Conservation (phyloP, 1,284 basidiomycete species). For the Afroboletus lepidellus region DNA sequence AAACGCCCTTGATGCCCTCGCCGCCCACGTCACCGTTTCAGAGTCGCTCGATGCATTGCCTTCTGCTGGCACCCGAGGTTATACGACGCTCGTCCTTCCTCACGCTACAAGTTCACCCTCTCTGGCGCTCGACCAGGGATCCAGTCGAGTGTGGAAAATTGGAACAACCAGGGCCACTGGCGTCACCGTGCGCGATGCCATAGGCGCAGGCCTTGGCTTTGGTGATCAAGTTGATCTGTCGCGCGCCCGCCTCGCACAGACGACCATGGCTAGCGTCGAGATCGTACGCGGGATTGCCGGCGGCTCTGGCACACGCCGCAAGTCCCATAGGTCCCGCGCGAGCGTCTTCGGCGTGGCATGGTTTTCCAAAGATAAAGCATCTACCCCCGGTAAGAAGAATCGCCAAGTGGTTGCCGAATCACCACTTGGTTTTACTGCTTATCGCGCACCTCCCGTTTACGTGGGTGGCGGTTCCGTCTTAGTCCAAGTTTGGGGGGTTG, state of each 20-base stretch:
- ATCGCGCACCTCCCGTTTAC: constrained; percentile 72
- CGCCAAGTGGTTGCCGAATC: constrained; percentile 21
- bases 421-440: constrained; percentile 58
- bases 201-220: constrained; percentile 31
- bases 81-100: constrained; percentile 71
- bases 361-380: constrained; percentile 31
- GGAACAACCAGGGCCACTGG: constrained; percentile 11
- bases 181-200: constrained; percentile 22
- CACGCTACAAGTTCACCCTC: constrained; percentile 43
- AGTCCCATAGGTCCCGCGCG: constrained; percentile 21
- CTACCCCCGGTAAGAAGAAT: constrained; percentile 10
- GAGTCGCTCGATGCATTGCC: constrained; percentile 38
- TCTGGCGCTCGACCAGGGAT: constrained; percentile 10
- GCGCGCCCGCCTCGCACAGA: constrained; percentile 72
- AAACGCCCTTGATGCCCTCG: constrained; percentile 34
- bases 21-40: constrained; percentile 32
- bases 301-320: constrained; percentile 15
- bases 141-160: constrained; percentile 30
- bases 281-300: constrained; percentile 64
- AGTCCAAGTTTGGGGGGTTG: constrained; percentile 85
- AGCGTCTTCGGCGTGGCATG: constrained; percentile 30
- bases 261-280: constrained; percentile 83
- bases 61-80: constrained; percentile 58
- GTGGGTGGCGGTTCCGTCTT: constrained; percentile 67
- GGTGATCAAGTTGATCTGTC: constrained; percentile 67